These are phyloP conservation scores for Mycosphaerella arachidis DNA, from an alignment of 2,329 filamentous ascomycete species.

Conservation along the genomic window DNA sequence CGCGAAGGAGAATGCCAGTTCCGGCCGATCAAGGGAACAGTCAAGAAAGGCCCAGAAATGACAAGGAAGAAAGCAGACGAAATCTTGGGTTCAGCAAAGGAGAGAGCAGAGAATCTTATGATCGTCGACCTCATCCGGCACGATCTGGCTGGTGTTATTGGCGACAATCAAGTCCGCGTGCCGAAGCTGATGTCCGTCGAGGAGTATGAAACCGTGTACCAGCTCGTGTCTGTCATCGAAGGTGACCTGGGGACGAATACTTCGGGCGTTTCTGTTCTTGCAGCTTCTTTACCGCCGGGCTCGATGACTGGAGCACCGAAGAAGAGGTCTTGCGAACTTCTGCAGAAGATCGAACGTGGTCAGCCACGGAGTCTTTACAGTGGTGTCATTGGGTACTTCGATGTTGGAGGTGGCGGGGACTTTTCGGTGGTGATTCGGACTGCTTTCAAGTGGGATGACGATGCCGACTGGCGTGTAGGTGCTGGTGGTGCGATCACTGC, in stretches of 20 bases:
- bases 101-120: conserved; percentile 95
- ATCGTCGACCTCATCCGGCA: conserved; percentile 96
- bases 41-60: conserved; percentile 67
- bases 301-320: conserved; percentile 98
- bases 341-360: conserved; percentile 62
- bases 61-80: conserved; percentile 68
- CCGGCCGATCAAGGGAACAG: conserved; percentile 93
- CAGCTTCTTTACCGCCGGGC: conserved; percentile 75
- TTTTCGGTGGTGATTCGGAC: conserved; percentile 90
- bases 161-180: conserved; percentile 59
- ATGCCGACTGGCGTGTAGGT: conserved; percentile 69
- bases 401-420: conserved; percentile 77
- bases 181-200: conserved; percentile 79
- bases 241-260: conserved; percentile 51
- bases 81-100: conserved; percentile 76
- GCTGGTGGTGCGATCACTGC: conserved; percentile 88
- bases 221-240: conserved; percentile 84
- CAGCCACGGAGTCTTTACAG: conserved; percentile 73
- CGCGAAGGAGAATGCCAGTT: conserved; percentile 64
- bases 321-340: conserved; percentile 81
- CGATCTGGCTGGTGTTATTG: conserved; percentile 71
- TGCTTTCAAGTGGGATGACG: conserved; percentile 68
- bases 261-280: conserved; percentile 72
- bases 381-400: conserved; percentile 84
- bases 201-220: conserved; percentile 85